phyloP scores from a whole-genome alignment of 2,329 filamentous ascomycete species.

The Ploettnerulaceae sp. region DNA sequence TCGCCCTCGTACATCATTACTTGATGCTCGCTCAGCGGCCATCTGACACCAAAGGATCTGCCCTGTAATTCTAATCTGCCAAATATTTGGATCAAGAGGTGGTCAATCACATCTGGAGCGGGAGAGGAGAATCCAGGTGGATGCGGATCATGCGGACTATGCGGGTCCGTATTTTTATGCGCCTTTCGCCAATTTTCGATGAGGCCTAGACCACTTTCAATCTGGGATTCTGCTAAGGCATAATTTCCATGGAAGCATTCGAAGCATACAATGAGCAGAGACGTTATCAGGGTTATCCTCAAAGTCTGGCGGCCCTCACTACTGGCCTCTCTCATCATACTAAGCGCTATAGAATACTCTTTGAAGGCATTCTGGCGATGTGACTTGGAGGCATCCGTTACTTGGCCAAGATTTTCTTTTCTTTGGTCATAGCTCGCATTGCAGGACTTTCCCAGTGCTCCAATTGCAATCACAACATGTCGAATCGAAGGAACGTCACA shows the following conservation, averaged over 20 bases:
- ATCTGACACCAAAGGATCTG: slow-evolving; percentile 42
- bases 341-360: slow-evolving; percentile 17
- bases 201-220: slow-evolving; percentile 16
- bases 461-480: slow-evolving; percentile 17
- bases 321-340: slow-evolving; percentile 14
- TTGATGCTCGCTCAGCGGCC: slow-evolving; percentile 3
- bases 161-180: slow-evolving; percentile 11
- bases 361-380: slow-evolving; percentile 13
- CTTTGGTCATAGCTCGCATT: slow-evolving; percentile 4
- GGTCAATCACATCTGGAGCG: slow-evolving; percentile 36
- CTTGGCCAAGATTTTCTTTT: background rate
- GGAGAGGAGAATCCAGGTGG: slow-evolving; percentile 14
- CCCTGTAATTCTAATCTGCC: slow-evolving; percentile 56
- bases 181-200: slow-evolving; percentile 29
- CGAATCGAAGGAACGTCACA: slow-evolving; percentile 13
- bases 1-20: slow-evolving; percentile 7
- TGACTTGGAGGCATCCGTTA: background rate
- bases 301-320: slow-evolving; percentile 10
- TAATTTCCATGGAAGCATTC: slow-evolving; percentile 19
- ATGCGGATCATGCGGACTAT: too few relatives aligned
- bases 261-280: slow-evolving; percentile 18
- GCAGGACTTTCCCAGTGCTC: slow-evolving; percentile 14
- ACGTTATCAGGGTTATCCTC: slow-evolving; percentile 17
- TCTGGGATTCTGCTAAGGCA: slow-evolving; percentile 13
- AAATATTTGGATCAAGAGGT: slow-evolving; percentile 56